Base-by-base conservation (phyloP, 1,139 yeast genomes). In the Lodderomyces parapsilosis region DNA sequence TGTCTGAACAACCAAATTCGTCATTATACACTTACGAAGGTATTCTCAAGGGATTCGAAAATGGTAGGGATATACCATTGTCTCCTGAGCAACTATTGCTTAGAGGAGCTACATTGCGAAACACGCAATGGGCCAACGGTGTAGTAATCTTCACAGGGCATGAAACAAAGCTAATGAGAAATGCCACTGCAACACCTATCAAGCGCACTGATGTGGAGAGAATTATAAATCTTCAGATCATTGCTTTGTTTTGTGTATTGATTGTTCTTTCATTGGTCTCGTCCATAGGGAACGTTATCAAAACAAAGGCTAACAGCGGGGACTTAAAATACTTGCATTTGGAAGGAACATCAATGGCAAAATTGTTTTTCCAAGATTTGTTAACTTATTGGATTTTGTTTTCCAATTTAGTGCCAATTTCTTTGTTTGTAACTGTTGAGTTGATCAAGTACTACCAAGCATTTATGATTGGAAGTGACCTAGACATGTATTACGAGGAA, bases 171-270 rank as follows among this genome's bases (percentile, higher is more conserved):
- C 75, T 94, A 51, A 93, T 94, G 99, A 81, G 99, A 59, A 94
- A 94, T 67, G 99, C 99, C 11, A 91, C 98, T 2, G 97, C 99
- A 2, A 85, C 99, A 1, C 99, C 99, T 4, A 94, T 94, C 56
- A 94, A 94, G 60, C 78, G 96, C 57, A 94, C 99, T 1, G 96
- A 96, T 22, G 98, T 94, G 11, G 99, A 94, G 68, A 81, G 96
- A 63, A 88, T 91, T 65, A 91, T 94, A 52, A 94, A 94, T 61
- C 67, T 88, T 55, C 99, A 94, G 62, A 93, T 93, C 56, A 71
- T 93, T 50, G 96, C 93, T 1, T 70, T 94, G 48, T 93, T 94
- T 60, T 79, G 85, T 30, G 83, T 94, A 44, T 76, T 94, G 52
- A 80, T 93, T 33, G 72, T 80, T 5, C 74, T 94, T 44, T 69